These are phyloP conservation scores for Wickerhamiella occidentalis DNA, from an alignment of 805 yeast genomes.

Conservation along the genomic window DNA sequence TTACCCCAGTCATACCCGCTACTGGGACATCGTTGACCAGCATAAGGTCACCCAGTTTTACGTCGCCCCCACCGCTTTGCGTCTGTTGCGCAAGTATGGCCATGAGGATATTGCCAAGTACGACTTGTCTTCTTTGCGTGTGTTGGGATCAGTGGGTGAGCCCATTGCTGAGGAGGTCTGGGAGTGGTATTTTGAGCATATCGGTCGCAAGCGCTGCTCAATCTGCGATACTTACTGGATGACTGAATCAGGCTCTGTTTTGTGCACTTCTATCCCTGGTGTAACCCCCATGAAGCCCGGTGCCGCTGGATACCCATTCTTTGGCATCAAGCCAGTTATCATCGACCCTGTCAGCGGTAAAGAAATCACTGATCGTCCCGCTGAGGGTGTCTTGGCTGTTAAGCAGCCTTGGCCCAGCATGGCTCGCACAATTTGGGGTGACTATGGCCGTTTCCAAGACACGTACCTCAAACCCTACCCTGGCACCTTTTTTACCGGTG, in stretches of 20 bases:
- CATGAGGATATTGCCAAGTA: slow-evolving; percentile 69
- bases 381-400: slow-evolving; percentile 91
- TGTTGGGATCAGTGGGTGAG: slow-evolving; percentile 95
- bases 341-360: slow-evolving; percentile 88
- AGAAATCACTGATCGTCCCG: slow-evolving; percentile 75
- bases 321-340: slow-evolving; percentile 82
- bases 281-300: slow-evolving; percentile 94
- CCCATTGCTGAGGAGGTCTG: slow-evolving; percentile 96
- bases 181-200: slow-evolving; percentile 94
- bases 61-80: slow-evolving; percentile 96
- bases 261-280: slow-evolving; percentile 92
- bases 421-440: slow-evolving; percentile 89
- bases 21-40: slow-evolving; percentile 91
- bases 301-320: slow-evolving; percentile 91
- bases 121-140: slow-evolving; percentile 77
- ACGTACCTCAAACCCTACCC: slow-evolving; percentile 90
- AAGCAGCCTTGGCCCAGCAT: slow-evolving; percentile 95
- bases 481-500: slow-evolving; percentile 92
- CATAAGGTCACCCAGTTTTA: slow-evolving; percentile 90
- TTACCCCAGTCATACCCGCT: slow-evolving; percentile 86
- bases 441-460: slow-evolving; percentile 74
- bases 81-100: slow-evolving; percentile 84
- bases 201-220: slow-evolving; percentile 82
- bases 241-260: slow-evolving; percentile 93
- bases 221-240: slow-evolving; percentile 98